Base-by-base conservation (phyloP, 495 filamentous ascomycete genomes). In the Opeltia flavorubescens region DNA sequence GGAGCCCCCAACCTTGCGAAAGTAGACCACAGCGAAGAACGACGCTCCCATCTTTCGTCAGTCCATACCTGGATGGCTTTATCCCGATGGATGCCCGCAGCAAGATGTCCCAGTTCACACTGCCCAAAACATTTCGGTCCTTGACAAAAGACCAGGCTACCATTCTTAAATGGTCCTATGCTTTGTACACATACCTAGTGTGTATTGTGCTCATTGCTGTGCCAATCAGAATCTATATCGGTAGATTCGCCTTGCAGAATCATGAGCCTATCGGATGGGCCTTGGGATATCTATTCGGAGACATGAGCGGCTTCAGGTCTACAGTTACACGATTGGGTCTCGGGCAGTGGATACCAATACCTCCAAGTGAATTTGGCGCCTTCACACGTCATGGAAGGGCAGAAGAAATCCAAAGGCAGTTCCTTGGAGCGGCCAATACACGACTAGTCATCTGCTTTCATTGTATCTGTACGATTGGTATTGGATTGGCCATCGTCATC, bases 231-330 rank as follows among this genome's bases (percentile, higher is more conserved):
- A 66, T 62, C 7, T 83, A 86, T 49, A 72, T 96, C 39, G 60
- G 68, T 31, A 62, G 65, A 40, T 65, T 69, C 25, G 88, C 86
- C 17, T 67, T 98, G 2, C 57, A 74, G 21, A 78, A 76, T 33
- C 57, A 75, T 34, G 91, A 98, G 52, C 89, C 91, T 0, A 74
- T 98, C 27, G 84, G 89, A 0, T 98, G 91, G 91, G 89, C 87
- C 0, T 61, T 94, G 3, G 81, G 83, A 2, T 98, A 98, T 60
- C 62, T 95, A 18, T 75, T 96, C 50, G 89, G 93, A 12, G 85
- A 94, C 54, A 57, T 89, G 6, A 69, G 70, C 0, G 63, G 61
- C 53, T 83, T 88, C 49, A 66, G 81, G 39, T 76, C 81, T 62
- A 69, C 75, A 60, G 71, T 84, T 7, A 64, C 83, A 25, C 72